A percentile compares a stretch with the other conserved stretches of the same genome.
Conservation (phyloP, 1,139 yeast species). For the Candida mesenterica region DNA sequence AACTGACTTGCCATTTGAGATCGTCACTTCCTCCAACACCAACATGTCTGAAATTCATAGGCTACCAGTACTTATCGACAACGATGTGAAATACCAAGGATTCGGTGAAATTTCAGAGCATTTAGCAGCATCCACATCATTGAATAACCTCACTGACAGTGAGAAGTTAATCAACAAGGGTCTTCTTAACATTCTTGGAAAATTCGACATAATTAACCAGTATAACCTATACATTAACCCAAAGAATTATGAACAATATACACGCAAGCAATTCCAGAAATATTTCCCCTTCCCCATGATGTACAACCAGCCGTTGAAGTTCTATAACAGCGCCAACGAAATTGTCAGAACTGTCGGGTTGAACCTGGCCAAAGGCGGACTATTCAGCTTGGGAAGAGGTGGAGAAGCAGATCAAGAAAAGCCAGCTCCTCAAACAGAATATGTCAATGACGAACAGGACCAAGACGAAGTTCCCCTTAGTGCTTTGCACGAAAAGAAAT, state of each 20-base stretch:
- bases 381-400: conserved; percentile 28
- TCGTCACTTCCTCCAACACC: conserved; percentile 60
- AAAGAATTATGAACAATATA: conserved; percentile 65
- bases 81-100: conserved; percentile 41
- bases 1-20: conserved; percentile 14
- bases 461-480: conserved; percentile 44
- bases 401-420: conserved; percentile 13
- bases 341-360: conserved; percentile 44
- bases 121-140: not conserved
- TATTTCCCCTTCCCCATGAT: conserved; percentile 83
- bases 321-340: conserved; percentile 48
- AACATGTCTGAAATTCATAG: conserved; percentile 50
- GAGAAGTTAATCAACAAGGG: conserved; percentile 3
- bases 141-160: not conserved
- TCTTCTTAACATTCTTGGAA: conserved; percentile 26
- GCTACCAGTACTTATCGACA: conserved; percentile 54
- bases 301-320: conserved; percentile 68
- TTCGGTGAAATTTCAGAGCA: conserved; percentile 43
- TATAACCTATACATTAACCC: conserved; percentile 62
- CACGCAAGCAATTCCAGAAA: conserved; percentile 58
- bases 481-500: conserved; percentile 49
- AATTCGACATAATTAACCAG: conserved; percentile 50
- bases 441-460: conserved; percentile 24
- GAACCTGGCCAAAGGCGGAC: conserved; percentile 28
- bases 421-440: too few relatives aligned